A percentile compares a stretch with the other conserved stretches of the same genome.
Conservation (phyloP, 768 basidiomycete genomes). For the Pleurotus giganteus region DNA sequence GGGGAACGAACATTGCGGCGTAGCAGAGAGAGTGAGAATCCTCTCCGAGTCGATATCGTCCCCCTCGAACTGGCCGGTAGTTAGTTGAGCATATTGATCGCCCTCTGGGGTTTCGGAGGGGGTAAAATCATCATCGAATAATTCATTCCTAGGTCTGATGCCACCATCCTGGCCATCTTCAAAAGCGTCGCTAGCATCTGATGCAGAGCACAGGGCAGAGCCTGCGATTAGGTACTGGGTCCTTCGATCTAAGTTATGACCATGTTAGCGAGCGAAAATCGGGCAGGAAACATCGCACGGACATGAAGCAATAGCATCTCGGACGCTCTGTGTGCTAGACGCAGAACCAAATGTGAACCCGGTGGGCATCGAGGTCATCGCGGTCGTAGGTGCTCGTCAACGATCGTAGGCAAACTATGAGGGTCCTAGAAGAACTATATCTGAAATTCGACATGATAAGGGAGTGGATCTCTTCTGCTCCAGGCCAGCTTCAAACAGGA, state of each 20-base stretch:
- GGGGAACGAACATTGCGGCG: background rate
- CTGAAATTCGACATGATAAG: slow-evolving; percentile 4
- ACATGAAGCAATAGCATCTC: slow-evolving; percentile 64
- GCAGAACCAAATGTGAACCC: slow-evolving; percentile 45
- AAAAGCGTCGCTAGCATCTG: slow-evolving; percentile 37
- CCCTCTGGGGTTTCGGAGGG: slow-evolving; percentile 15
- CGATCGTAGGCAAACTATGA: background rate
- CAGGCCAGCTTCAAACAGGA: background rate
- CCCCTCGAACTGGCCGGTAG: slow-evolving; percentile 20
- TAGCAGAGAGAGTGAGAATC: background rate
- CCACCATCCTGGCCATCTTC: slow-evolving; percentile 33
- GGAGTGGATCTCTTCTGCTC: background rate
- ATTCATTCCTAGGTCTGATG: slow-evolving; percentile 17
- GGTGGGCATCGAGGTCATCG: slow-evolving; percentile 49
- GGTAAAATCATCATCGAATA: slow-evolving; percentile 20
- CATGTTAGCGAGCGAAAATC: slow-evolving; percentile 9
- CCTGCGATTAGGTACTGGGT: slow-evolving; percentile 65
- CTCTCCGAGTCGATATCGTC: slow-evolving; percentile 18
- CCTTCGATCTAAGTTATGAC: slow-evolving; percentile 54
- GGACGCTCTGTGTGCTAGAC: slow-evolving; percentile 46
- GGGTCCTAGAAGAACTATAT: background rate
- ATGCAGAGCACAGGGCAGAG: slow-evolving; percentile 51
- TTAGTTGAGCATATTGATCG: slow-evolving; percentile 11
- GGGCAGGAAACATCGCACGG: slow-evolving; percentile 18
- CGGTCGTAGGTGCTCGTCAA: slow-evolving; percentile 9